These are phyloP conservation scores for Cardamine chenopodiifolia DNA, from an alignment of 345 rosid genomes.

Conservation along the genomic window DNA sequence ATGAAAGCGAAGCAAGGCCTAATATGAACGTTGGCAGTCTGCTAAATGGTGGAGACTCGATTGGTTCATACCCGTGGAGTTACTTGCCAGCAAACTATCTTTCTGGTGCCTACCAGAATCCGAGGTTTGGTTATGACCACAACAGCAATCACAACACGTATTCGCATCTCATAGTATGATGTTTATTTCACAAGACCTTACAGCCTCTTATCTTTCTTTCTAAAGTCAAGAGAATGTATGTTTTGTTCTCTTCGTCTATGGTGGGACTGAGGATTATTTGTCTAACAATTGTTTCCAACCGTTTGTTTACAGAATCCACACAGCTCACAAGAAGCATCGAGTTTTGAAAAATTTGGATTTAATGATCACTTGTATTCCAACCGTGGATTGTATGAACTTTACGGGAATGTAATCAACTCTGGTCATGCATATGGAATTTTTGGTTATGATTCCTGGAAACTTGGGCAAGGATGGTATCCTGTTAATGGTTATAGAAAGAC, in stretches of 20 bases:
- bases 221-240: not conserved
- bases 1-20: conserved; percentile 37
- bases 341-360: conserved; percentile 51
- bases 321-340: conserved; percentile 49
- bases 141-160: conserved; percentile 42
- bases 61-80: conserved; percentile 51
- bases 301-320: conserved; percentile 49
- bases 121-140: conserved; percentile 51
- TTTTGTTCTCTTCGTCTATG: not conserved
- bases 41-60: conserved; percentile 42
- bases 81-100: conserved; percentile 41
- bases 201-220: conserved; percentile 8
- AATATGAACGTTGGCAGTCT: conserved; percentile 27
- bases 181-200: not conserved
- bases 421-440: conserved; percentile 58
- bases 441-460: conserved; percentile 64
- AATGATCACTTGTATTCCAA: conserved; percentile 57
- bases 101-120: conserved; percentile 48
- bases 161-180: conserved; percentile 56
- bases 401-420: conserved; percentile 50
- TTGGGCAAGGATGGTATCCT: conserved; percentile 62
- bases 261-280: not conserved
- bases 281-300: not conserved
- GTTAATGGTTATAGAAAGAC: conserved; percentile 60
- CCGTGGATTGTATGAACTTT: conserved; percentile 57